Conservation (phyloP, 805 yeast species). For the Spathaspora girioi region DNA sequence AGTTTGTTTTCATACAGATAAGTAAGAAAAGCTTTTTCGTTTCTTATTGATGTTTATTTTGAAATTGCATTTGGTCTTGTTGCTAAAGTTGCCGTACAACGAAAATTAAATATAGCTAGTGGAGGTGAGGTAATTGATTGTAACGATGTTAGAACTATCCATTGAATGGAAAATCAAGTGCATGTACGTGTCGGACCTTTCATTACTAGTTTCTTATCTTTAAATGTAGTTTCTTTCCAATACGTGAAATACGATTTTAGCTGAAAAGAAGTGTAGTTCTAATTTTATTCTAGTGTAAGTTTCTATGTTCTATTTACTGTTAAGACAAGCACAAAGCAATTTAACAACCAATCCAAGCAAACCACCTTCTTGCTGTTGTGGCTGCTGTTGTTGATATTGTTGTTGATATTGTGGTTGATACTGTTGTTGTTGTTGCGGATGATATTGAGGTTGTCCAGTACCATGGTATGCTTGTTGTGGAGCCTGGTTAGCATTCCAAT, state of each 20-base stretch:
- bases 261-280: background rate
- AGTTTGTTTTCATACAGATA: no score
- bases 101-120: no score
- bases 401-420: slow-evolving; percentile 14
- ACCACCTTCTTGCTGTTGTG: slow-evolving; percentile 20
- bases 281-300: background rate
- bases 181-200: no score
- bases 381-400: slow-evolving; percentile 15
- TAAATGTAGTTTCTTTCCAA: no score
- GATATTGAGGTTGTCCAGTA: slow-evolving; percentile 18
- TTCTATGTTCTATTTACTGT: slow-evolving; percentile 4
- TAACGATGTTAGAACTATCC: no score
- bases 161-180: no score
- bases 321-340: slow-evolving; percentile 31
- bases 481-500: slow-evolving; percentile 20
- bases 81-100: no score
- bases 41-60: no score
- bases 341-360: slow-evolving; percentile 28
- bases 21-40: no score
- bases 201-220: no score
- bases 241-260: background rate
- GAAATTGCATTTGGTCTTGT: no score
- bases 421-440: slow-evolving; percentile 19
- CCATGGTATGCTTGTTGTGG: slow-evolving; percentile 20
- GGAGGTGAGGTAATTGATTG: no score